Evolutionary conservation across 352 stramenopile genomes (phyloP).

Genomic region (Globisporangium radiosum): DNA sequence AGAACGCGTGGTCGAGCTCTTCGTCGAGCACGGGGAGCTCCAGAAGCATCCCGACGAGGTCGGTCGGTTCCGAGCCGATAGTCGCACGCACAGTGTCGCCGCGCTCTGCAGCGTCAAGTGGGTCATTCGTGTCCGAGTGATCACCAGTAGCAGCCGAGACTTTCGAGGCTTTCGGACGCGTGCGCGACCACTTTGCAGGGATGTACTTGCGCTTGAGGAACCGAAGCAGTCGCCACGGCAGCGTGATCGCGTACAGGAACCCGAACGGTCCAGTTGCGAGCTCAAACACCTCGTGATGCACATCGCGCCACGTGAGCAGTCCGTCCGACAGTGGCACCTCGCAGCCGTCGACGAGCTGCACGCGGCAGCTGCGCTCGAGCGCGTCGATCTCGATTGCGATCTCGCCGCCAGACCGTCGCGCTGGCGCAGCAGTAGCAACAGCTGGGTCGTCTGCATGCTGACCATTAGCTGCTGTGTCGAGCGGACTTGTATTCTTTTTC

Average conservation of each 20-base stretch:
- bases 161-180: neutral
- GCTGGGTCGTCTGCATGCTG: neutral
- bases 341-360: slow-evolving; percentile 24
- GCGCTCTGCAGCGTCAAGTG: slow-evolving; percentile 10
- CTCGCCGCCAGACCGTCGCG: slow-evolving; percentile 34
- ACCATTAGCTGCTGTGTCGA: no score
- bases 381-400: slow-evolving; percentile 66
- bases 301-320: slow-evolving; percentile 32
- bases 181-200: slow-evolving; percentile 16
- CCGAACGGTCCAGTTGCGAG: slow-evolving; percentile 48
- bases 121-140: neutral
- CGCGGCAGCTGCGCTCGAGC: slow-evolving; percentile 44
- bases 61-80: slow-evolving; percentile 8
- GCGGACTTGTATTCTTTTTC: slow-evolving; percentile 17
- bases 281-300: slow-evolving; percentile 37
- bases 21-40: slow-evolving; percentile 66
- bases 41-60: slow-evolving; percentile 60
- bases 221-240: slow-evolving; percentile 33
- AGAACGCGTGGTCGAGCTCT: slow-evolving; percentile 70
- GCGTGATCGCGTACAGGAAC: slow-evolving; percentile 53
- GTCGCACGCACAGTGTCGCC: neutral
- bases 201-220: slow-evolving; percentile 55
- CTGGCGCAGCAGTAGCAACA: neutral
- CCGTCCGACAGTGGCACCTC: slow-evolving; percentile 37
- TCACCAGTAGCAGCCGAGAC: slow-evolving; percentile 1